These are phyloP conservation scores for Drosera capensis DNA, from an alignment of 148 eudicot genomes.

Conservation along the genomic window DNA sequence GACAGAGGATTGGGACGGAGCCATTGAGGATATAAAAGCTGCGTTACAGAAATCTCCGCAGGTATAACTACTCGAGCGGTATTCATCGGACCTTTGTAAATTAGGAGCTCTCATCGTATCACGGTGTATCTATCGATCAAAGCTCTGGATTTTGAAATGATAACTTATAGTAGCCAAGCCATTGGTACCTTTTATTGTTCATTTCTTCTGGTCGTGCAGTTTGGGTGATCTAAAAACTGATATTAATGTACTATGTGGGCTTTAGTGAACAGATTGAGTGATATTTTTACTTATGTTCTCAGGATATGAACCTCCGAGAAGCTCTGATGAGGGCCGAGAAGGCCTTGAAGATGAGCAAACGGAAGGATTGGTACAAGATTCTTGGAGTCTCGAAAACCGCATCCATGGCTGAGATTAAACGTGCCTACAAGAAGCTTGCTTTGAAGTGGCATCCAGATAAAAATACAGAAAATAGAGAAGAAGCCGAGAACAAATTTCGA, in stretches of 20 bases:
- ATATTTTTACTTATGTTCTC: slow-evolving; percentile 7
- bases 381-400: slow-evolving; percentile 72
- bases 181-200: neutral
- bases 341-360: slow-evolving; percentile 78
- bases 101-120: no score
- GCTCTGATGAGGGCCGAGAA: slow-evolving; percentile 63
- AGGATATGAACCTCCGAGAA: slow-evolving; percentile 76
- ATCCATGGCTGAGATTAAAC: slow-evolving; percentile 57
- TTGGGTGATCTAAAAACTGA: neutral
- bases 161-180: no score
- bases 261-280: no score
- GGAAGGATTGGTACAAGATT: slow-evolving; percentile 97
- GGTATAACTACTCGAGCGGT: slow-evolving; percentile 19
- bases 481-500: slow-evolving; percentile 77
- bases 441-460: slow-evolving; percentile 98
- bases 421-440: slow-evolving; percentile 83
- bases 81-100: no score
- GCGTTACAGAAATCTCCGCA: slow-evolving; percentile 92
- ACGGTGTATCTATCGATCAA: no score
- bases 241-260: neutral
- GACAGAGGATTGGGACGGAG: slow-evolving; percentile 87
- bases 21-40: slow-evolving; percentile 72
- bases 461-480: slow-evolving; percentile 80
- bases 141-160: no score
- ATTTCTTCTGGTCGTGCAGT: neutral